Evolutionary conservation across 495 filamentous ascomycete genomes (phyloP).

Genomic region (Talaromyces ruber): DNA sequence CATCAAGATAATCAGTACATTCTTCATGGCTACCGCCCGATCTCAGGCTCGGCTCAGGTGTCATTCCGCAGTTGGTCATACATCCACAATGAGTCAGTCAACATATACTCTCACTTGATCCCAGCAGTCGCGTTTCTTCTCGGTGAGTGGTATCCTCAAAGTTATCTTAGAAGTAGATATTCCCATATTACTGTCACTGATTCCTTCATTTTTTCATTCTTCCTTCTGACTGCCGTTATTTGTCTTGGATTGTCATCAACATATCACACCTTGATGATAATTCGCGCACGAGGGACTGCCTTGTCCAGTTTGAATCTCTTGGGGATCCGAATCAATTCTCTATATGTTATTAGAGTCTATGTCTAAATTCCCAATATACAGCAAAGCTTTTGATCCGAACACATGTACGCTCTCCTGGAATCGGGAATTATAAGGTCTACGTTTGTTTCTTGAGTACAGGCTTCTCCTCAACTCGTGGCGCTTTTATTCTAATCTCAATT

Average conservation of each 20-base stretch:
- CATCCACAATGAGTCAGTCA: conserved; percentile 28
- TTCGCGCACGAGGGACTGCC: no score
- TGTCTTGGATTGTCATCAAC: conserved; percentile 16
- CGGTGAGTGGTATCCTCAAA: conserved; percentile 10
- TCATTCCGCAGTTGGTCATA: conserved; percentile 20
- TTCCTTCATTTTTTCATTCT: conserved; percentile 18
- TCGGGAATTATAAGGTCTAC: no score
- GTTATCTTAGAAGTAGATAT: conserved; percentile 15
- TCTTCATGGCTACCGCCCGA: conserved; percentile 21
- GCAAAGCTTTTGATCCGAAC: no score
- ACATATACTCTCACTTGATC: conserved; percentile 26
- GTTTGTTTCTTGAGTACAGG: no score
- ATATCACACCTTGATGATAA: conserved; percentile 22
- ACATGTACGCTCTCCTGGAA: no score
- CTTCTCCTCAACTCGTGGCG: no score
- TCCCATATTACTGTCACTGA: conserved; percentile 11
- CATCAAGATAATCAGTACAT: conserved; percentile 17
- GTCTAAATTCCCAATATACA: no score
- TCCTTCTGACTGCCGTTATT: conserved; percentile 15
- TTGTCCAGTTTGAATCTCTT: no score
- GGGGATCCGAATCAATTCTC: no score
- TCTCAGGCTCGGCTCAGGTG: conserved; percentile 16
- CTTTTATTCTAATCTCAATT: no score
- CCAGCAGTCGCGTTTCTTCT: conserved; percentile 16
- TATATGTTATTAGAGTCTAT: no score